These are phyloP conservation scores for Glycine latifolia DNA, from an alignment of 306 rosid genomes.

Conservation along the genomic window DNA sequence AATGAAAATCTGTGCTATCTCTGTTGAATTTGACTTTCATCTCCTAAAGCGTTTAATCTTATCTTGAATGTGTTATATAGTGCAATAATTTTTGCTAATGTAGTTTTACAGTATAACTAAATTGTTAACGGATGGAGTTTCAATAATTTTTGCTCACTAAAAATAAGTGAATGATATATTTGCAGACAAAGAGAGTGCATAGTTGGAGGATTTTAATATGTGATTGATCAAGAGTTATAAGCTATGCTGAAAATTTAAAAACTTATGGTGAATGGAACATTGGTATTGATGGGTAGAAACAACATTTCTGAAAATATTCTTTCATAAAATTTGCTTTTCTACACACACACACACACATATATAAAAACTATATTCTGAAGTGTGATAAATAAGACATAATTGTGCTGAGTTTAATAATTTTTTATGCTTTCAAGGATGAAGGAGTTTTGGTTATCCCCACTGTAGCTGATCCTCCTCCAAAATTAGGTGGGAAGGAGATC, in stretches of 20 bases:
- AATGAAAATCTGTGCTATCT: not conserved
- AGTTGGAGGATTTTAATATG: conserved; percentile 17
- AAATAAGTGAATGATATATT: not conserved
- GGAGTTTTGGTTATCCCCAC: conserved; percentile 95
- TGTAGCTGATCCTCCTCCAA: conserved; percentile 89
- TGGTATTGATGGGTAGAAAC: conserved; percentile 13
- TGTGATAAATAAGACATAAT: not conserved
- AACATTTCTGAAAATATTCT: conserved; percentile 3
- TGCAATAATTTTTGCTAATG: not conserved
- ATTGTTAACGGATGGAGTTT: not conserved
- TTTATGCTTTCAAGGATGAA: conserved; percentile 70
- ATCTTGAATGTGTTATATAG: not conserved
- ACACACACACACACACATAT: not conserved
- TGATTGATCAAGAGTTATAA: conserved; percentile 13
- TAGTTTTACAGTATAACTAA: not conserved
- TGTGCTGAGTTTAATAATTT: conserved; percentile 27
- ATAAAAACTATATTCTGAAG: not conserved
- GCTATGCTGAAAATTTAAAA: conserved; percentile 27
- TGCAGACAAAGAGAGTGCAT: not conserved
- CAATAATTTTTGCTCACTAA: not conserved
- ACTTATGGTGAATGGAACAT: conserved; percentile 15
- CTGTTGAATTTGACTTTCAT: conserved; percentile 27
- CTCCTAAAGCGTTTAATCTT: conserved; percentile 11
- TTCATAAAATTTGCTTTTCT: not conserved
- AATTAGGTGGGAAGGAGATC: conserved; percentile 84